Percentiles rank a stretch among this genome's conserved stretches.
Evolutionary conservation across 805 yeast species (phyloP).

Genomic region (Hanseniaspora meyeri): DNA sequence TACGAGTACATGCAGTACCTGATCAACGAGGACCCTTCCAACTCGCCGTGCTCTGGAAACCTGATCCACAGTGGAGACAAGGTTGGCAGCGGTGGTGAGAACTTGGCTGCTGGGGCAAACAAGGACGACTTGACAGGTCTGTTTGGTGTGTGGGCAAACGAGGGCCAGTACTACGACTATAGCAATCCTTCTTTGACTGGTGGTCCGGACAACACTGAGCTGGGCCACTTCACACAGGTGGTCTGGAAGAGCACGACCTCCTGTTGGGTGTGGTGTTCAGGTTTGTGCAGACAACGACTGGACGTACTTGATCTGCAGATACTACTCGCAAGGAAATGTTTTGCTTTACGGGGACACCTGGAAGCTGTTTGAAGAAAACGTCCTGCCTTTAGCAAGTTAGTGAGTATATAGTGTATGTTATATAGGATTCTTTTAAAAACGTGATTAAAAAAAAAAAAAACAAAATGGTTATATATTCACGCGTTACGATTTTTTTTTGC

Average conservation of each 20-base stretch:
- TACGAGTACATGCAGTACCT: conserved; percentile 35
- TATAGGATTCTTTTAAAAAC: no score
- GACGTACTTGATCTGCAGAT: conserved; percentile 61
- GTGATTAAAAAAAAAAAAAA: no score
- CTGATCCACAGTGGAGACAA: conserved; percentile 43
- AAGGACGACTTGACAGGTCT: conserved; percentile 31
- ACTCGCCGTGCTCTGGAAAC: conserved; percentile 48
- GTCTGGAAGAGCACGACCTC: conserved; percentile 52
- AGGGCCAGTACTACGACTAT: conserved; percentile 45
- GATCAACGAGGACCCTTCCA: conserved; percentile 26
- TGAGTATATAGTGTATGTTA: no score
- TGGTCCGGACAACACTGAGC: conserved; percentile 35
- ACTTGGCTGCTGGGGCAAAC: conserved; percentile 55
- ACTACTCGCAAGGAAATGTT: conserved; percentile 42
- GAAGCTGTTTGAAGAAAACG: conserved; percentile 34
- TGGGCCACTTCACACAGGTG: conserved; percentile 68
- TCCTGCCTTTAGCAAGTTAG: conserved; percentile 27
- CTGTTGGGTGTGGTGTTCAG: conserved; percentile 51
- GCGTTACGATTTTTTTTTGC: no score
- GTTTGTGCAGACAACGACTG: conserved; percentile 23
- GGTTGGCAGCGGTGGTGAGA: conserved; percentile 42
- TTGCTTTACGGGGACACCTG: conserved; percentile 22
- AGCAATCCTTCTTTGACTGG: conserved; percentile 30
- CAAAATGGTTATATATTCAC: no score
- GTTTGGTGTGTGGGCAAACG: conserved; percentile 65